Percentiles rank a stretch among this genome's conserved stretches.
Conservation (phyloP, 2,329 filamentous ascomycete species). For the Aspergillus brunneoviolaceus region DNA sequence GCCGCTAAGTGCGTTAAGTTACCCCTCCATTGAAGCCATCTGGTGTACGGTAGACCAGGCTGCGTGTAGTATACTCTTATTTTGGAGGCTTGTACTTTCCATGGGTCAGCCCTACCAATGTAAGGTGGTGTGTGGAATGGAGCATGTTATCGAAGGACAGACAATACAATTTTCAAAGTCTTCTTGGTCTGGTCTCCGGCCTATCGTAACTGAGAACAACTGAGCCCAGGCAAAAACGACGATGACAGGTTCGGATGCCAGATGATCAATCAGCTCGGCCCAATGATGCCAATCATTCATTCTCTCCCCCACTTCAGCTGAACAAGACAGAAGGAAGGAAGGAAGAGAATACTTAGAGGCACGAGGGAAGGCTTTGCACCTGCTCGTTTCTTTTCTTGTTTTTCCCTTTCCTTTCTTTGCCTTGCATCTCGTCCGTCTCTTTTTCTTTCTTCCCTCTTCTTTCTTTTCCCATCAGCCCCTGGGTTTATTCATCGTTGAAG, state of each 20-base stretch:
- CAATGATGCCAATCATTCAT: conserved; percentile 14
- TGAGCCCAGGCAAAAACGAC: not conserved
- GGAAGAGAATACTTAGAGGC: conserved; percentile 9
- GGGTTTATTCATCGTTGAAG: not conserved
- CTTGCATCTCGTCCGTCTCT: conserved; percentile 3
- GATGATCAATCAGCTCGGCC: conserved; percentile 9
- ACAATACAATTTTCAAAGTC: too few relatives aligned
- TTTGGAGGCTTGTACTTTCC: too few relatives aligned
- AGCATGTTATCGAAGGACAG: too few relatives aligned
- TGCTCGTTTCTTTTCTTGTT: conserved; percentile 10
- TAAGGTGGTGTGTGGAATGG: too few relatives aligned
- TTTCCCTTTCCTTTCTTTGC: conserved; percentile 3
- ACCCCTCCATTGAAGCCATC: too few relatives aligned
- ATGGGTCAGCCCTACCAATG: too few relatives aligned
- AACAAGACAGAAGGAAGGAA: conserved; percentile 1
- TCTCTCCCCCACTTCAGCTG: conserved; percentile 22
- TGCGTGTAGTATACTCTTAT: too few relatives aligned
- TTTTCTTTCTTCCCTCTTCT: conserved; percentile 23
- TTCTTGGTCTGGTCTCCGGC: too few relatives aligned
- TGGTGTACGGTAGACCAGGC: too few relatives aligned
- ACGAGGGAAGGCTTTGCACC: conserved; percentile 11
- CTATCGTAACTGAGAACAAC: too few relatives aligned
- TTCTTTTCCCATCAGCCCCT: not conserved
- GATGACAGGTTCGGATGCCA: not conserved
- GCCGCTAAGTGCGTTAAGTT: not conserved